Evolutionary conservation across 2,329 filamentous ascomycete species (phyloP).

Genomic region (Bimuria novae-zelandiae): DNA sequence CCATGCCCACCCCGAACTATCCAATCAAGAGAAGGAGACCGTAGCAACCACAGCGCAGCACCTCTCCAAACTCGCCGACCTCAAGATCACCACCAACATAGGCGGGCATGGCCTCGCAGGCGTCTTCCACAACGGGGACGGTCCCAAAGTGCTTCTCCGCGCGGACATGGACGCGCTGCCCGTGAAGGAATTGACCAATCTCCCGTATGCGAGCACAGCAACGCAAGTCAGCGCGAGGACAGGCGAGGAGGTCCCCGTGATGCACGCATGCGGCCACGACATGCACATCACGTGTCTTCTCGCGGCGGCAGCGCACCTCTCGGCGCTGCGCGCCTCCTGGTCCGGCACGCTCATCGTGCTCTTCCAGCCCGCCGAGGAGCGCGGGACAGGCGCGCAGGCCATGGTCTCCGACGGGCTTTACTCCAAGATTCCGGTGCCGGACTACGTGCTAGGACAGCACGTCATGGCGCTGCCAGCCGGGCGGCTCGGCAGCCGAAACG

Average conservation of each 20-base stretch:
- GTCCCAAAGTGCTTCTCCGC: slow-evolving; percentile 61
- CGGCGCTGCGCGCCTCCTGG: slow-evolving; percentile 56
- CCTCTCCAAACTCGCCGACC: slow-evolving; percentile 36
- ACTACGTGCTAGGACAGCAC: slow-evolving; percentile 62
- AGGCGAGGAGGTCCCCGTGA: slow-evolving; percentile 59
- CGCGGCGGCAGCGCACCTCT: slow-evolving; percentile 59
- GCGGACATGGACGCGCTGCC: slow-evolving; percentile 68
- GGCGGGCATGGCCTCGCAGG: slow-evolving; percentile 64
- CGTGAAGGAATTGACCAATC: slow-evolving; percentile 59
- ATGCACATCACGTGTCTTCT: slow-evolving; percentile 66
- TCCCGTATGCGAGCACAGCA: slow-evolving; percentile 60
- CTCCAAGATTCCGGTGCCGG: slow-evolving; percentile 56
- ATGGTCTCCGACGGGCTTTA: slow-evolving; percentile 67
- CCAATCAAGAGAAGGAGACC: slow-evolving; percentile 41
- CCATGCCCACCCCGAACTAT: slow-evolving; percentile 43
- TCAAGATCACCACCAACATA: slow-evolving; percentile 56
- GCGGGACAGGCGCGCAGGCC: slow-evolving; percentile 63
- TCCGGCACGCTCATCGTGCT: slow-evolving; percentile 65
- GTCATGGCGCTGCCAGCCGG: slow-evolving; percentile 54
- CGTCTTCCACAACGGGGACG: slow-evolving; percentile 60
- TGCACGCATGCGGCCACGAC: slow-evolving; percentile 70
- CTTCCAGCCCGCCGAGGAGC: slow-evolving; percentile 72
- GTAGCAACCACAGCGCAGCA: slow-evolving; percentile 36
- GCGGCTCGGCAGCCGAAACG: slow-evolving; percentile 24
- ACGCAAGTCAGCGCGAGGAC: slow-evolving; percentile 50